These are phyloP conservation scores for Aphanomyces cochlioides DNA, from an alignment of 352 stramenopile genomes.

Conservation along the genomic window DNA sequence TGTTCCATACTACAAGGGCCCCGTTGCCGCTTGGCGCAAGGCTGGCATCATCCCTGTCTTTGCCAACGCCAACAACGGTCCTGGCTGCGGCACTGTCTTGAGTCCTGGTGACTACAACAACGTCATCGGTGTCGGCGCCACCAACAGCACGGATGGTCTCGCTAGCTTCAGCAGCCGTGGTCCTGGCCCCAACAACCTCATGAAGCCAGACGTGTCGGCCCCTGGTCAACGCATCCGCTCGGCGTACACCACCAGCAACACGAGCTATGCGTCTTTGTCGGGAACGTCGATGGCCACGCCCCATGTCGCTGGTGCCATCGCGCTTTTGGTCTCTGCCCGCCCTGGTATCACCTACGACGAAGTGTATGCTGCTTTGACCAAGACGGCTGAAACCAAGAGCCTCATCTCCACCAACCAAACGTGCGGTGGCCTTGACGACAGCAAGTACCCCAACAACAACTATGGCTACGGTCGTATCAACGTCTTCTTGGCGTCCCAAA, in stretches of 20 bases:
- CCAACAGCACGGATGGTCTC: constrained; percentile 39
- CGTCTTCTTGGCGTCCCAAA: constrained; percentile 18
- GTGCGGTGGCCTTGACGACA: constrained; percentile 37
- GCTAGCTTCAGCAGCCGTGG: constrained; percentile 39
- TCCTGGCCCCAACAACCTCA: constrained; percentile 24
- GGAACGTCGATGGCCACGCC: constrained; percentile 39
- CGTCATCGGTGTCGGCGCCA: constrained; percentile 50
- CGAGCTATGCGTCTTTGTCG: constrained; percentile 17
- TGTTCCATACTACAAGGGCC: constrained; percentile 29
- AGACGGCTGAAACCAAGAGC: constrained; percentile 27
- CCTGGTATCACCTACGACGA: constrained; percentile 32
- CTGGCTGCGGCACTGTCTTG: constrained; percentile 41
- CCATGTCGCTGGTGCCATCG: constrained; percentile 36
- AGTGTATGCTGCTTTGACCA: constrained; percentile 27
- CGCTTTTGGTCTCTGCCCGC: constrained; percentile 37
- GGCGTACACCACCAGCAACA: constrained; percentile 14
- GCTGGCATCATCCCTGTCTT: constrained; percentile 41
- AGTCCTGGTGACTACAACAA: constrained; percentile 40
- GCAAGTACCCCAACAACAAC: constrained; percentile 45
- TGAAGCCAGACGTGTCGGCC: constrained; percentile 38
- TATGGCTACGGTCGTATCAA: constrained; percentile 43
- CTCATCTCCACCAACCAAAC: constrained; percentile 4
- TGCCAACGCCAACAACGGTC: constrained; percentile 38
- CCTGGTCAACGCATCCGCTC: constrained; percentile 33
- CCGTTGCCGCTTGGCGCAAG: constrained; percentile 37